These are phyloP conservation scores for Musa schizocarpa DNA, from an alignment of 176 grass and related monocot genomes.

Conservation along the genomic window DNA sequence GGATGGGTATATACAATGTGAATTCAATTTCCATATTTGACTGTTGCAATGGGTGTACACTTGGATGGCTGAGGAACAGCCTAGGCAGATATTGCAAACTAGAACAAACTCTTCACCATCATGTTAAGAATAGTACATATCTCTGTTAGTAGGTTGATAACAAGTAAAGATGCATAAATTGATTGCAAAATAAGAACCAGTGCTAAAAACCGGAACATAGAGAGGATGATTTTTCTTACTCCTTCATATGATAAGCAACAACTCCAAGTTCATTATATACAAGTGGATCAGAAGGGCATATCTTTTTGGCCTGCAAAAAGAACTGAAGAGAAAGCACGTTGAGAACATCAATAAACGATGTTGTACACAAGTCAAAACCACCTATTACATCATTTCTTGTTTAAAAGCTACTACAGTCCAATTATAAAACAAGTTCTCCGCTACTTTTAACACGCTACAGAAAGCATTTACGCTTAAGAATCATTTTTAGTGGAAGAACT, in stretches of 20 bases:
- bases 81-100: too few species aligned
- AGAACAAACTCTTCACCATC: too few species aligned
- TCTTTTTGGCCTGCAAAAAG: slow-evolving; percentile 81
- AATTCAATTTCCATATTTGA: neutral
- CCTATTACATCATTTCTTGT: neutral
- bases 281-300: slow-evolving; percentile 92
- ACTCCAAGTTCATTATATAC: slow-evolving; percentile 90
- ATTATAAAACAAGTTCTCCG: neutral
- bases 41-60: neutral
- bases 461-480: neutral
- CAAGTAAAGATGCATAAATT: too few species aligned
- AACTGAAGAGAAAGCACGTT: slow-evolving; percentile 42
- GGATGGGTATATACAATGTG: neutral
- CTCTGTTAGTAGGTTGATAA: too few species aligned
- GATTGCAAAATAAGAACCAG: too few species aligned
- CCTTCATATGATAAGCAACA: slow-evolving; percentile 91
- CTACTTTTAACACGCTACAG: neutral
- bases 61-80: too few species aligned
- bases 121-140: too few species aligned
- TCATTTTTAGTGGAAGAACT: neutral
- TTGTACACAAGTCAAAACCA: neutral
- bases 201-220: neutral
- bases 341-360: neutral
- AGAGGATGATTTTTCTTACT: slow-evolving; percentile 48
- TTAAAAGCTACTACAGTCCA: neutral